Evolutionary conservation across 1,139 yeast genomes (phyloP), one percentile per base, ranked within the genome.

Genomic region (Lodderomyces oxycetoniae): DNA sequence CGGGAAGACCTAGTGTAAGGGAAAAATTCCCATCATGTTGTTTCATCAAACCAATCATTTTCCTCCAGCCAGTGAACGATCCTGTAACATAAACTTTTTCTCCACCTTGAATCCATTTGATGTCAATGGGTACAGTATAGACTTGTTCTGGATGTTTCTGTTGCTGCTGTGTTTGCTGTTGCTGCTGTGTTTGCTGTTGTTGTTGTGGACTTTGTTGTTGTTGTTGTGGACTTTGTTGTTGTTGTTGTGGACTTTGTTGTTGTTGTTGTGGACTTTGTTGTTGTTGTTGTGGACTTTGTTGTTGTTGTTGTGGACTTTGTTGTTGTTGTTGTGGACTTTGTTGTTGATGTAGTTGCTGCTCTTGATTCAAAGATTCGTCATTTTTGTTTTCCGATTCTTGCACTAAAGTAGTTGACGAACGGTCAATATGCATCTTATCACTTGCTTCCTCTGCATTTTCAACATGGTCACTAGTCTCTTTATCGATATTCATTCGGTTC

Each of bases 21-120:
- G 58, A 44, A 36, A 61, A 67, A 25, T 53, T 51, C 35, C 57
- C 53, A 44, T 67, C 73, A 9, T 64, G 56, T 35, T 73, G 77
- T 43, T 72, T 74, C 21, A 73, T 68, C 38, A 68, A 59, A 2
- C 74, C 72, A 43, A 68, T 67, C 74, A 68, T 68, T 44, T 68
- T 68, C 38, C 73, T 55, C 74, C 74, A 68, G 4, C 71, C 73
- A 1, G 74, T 68, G 43, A 68, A 68, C 4, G 72, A 65, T 2
- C 74, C 74, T 8, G 74, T 68, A 4, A 68, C 72, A 43, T 68
- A 68, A 1, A 91, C 97, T 50, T 85, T 85, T 34, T 76, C 76
- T 41, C 97, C 97, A 9, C 96, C 96, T 57, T 89, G 96, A 14
- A 79, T 80, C 98, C 98, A 91, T 46, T 77, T 79, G 35, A 91